A percentile compares a stretch with the other conserved stretches of the same genome.
Evolutionary conservation across 2,329 filamentous ascomycete species (phyloP).

Genomic region (Penicillium sp.): DNA sequence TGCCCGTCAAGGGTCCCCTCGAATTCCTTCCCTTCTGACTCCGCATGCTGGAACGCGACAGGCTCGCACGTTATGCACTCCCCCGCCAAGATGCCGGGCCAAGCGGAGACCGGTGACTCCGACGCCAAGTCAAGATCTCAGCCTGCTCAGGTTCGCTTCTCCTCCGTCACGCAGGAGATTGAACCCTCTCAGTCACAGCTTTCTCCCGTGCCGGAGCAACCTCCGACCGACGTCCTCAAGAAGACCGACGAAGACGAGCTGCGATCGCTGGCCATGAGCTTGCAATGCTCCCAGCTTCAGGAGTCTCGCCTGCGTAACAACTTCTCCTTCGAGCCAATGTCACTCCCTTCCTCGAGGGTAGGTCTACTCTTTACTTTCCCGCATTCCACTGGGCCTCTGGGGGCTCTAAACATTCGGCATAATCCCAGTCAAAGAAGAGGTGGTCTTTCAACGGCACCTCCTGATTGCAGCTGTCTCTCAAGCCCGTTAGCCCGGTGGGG

Average conservation of each 20-base stretch:
- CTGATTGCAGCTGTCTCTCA: background rate
- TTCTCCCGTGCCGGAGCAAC: constrained; percentile 24
- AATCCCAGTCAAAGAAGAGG: background rate
- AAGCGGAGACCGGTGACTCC: constrained; percentile 29
- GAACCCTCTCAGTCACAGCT: constrained; percentile 49
- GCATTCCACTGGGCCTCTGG: too few species aligned
- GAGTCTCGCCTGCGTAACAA: constrained; percentile 82
- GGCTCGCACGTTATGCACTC: constrained; percentile 24
- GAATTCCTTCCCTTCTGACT: constrained; percentile 8
- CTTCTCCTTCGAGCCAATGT: constrained; percentile 88
- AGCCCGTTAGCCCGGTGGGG: background rate
- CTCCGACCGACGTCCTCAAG: constrained; percentile 18
- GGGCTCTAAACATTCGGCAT: too few species aligned
- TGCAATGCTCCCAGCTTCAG: constrained; percentile 78
- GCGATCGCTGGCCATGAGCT: constrained; percentile 69
- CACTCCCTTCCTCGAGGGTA: constrained; percentile 66
- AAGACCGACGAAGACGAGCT: constrained; percentile 63
- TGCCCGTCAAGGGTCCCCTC: background rate
- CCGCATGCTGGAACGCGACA: constrained; percentile 16
- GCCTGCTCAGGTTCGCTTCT: constrained; percentile 66
- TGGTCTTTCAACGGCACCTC: background rate
- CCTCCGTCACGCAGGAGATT: constrained; percentile 72
- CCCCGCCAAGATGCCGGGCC: constrained; percentile 29
- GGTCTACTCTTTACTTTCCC: constrained; percentile 25
- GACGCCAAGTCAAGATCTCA: constrained; percentile 37